phyloP scores from a whole-genome alignment of 805 yeast genomes.

The Saturnispora gosingensis region DNA sequence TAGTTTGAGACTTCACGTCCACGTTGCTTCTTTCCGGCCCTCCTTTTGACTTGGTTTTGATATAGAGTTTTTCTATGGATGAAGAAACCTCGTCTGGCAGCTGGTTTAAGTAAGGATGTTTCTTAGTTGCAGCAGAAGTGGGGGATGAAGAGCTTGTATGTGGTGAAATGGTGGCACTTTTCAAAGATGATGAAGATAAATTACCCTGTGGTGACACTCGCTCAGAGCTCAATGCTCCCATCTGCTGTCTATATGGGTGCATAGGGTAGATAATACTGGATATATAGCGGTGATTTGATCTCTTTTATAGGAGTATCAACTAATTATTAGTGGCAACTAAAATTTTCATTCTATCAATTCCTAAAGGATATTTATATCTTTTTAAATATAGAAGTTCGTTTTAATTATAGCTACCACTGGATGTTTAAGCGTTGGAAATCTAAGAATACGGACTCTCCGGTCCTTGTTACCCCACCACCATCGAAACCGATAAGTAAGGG shows the following conservation, averaged over 20 bases:
- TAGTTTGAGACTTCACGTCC: not conserved
- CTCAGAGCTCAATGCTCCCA: slow-evolving; percentile 2
- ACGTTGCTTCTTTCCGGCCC: not conserved
- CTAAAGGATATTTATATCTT: not conserved
- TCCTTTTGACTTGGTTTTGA: not conserved
- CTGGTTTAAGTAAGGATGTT: slow-evolving; percentile 12
- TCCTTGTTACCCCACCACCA: not conserved
- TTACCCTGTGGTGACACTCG: not conserved
- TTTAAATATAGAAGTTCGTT: not conserved
- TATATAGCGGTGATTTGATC: not conserved
- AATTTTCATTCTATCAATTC: not conserved
- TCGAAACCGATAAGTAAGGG: not conserved
- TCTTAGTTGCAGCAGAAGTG: not conserved
- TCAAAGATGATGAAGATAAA: not conserved
- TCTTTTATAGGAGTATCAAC: not conserved
- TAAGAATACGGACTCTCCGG: not conserved
- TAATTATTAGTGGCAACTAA: not conserved
- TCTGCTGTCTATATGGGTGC: slow-evolving; percentile 7
- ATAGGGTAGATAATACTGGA: not conserved
- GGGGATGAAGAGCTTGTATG: not conserved
- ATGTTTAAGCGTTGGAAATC: not conserved
- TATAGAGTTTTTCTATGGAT: slow-evolving; percentile 6
- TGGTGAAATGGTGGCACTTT: not conserved
- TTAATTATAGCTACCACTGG: not conserved
- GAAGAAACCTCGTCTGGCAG: slow-evolving; percentile 9